Evolutionary conservation across 2,329 filamentous ascomycete genomes (phyloP), one percentile per base, ranked within the genome.

Genomic region (Westerdykella ornata): DNA sequence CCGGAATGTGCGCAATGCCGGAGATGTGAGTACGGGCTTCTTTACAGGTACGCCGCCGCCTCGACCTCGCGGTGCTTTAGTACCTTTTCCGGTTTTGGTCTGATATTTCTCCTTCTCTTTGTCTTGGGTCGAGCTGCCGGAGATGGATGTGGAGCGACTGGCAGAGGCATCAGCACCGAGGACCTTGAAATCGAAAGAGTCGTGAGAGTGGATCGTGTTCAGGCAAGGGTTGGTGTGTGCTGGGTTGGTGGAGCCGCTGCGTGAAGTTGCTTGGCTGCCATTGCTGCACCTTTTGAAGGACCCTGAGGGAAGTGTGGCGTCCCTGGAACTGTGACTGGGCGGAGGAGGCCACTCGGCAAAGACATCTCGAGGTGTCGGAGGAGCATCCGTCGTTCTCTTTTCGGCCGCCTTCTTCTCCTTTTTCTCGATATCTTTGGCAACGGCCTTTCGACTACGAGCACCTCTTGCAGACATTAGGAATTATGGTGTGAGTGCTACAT

Each of bases 31-130:
- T 12, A 49, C 45, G 6, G 51, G 39, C 29, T 45, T 54, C 45
- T 66, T 68, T 7, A 56, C 39, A 2, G 66, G 66, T 1, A 68
- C 65, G 4, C 65, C 66, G 14, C 63, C 65, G 9, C 66, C 62
- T 39, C 64, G 54, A 16, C 65, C 66, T 35, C 65, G 51, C 12
- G 65, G 65, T 18, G 62, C 62, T 33, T 57, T 57, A 4, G 63
- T 65, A 30, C 60, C 59, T 44, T 67, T 68, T n/a, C 62, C 63
- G 16, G 9, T 13, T 16, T 66, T 61, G 11, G 56, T 51, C 11
- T 59, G 49, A 26, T 60, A 66, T 31, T 50, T 62, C n/a, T 53
- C 46, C 37, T 58, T 61, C 5, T 67, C 62, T 42, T 55, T 60
- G 15, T 54, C 54, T 16, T 47, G 53, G 2, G 48, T 53, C n/a